Percentiles rank a stretch among this genome's conserved stretches.
phyloP scores from a whole-genome alignment of 805 yeast species.

The Starmerella asiatica region DNA sequence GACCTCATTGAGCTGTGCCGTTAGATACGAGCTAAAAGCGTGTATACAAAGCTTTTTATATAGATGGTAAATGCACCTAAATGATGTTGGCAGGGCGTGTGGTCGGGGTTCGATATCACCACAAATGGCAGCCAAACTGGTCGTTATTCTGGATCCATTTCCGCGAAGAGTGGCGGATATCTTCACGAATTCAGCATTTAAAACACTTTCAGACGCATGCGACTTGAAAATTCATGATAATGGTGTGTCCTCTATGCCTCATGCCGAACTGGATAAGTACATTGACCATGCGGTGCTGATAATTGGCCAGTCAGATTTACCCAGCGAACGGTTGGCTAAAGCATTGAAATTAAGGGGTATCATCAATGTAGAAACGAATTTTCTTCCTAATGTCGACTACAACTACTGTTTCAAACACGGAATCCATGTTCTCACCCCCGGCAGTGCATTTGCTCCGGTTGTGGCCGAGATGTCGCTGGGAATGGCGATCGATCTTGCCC shows the following conservation, averaged over 20 bases:
- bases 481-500: conserved; percentile 7
- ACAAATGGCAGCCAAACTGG: neutral
- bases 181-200: neutral
- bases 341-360: conserved; percentile 2
- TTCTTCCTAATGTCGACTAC: conserved; percentile 6
- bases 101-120: neutral
- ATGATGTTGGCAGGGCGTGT: neutral
- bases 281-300: conserved; percentile 2
- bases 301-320: conserved; percentile 5
- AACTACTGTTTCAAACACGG: conserved; percentile 1
- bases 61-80: no score
- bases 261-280: neutral
- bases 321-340: neutral
- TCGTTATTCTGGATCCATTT: conserved; percentile 5
- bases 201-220: neutral
- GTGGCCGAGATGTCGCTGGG: conserved; percentile 7
- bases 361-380: conserved; percentile 7
- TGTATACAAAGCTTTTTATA: no score
- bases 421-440: conserved; percentile 6
- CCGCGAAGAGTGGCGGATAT: conserved; percentile 4
- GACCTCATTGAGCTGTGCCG: conserved; percentile 89
- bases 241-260: conserved; percentile 3
- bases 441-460: conserved; percentile 8
- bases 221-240: conserved; percentile 3
- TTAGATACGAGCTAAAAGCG: no score